Conservation (phyloP, 2,329 filamentous ascomycete species). For the Helotiales sp. region DNA sequence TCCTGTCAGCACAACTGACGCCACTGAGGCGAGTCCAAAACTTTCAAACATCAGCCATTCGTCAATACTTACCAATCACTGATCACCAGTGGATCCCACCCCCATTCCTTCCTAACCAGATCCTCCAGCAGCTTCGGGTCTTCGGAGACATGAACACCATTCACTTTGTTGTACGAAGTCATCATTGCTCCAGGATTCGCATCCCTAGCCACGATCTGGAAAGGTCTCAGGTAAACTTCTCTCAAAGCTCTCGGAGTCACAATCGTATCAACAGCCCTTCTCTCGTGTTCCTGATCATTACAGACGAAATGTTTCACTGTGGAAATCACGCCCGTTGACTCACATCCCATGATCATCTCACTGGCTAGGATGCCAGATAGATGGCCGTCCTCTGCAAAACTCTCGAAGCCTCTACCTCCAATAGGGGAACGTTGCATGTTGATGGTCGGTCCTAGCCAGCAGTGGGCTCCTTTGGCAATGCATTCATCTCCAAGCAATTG, state of each 20-base stretch:
- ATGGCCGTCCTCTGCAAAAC: constrained; percentile 62
- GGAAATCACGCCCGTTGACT: constrained; percentile 60
- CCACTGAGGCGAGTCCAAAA: background rate
- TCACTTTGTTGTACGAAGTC: constrained; percentile 65
- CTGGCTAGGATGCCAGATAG: constrained; percentile 60
- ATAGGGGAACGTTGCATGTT: constrained; percentile 66
- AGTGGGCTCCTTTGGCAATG: constrained; percentile 56
- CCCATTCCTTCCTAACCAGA: constrained; percentile 61
- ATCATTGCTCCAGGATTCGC: constrained; percentile 59
- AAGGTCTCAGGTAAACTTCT: constrained; percentile 63
- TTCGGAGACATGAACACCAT: constrained; percentile 61
- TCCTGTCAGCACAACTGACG: constrained; percentile 36
- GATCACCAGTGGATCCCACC: constrained; percentile 61
- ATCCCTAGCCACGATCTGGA: constrained; percentile 60
- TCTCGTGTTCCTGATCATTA: constrained; percentile 65
- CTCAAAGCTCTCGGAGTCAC: constrained; percentile 61
- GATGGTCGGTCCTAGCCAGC: constrained; percentile 61
- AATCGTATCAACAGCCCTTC: constrained; percentile 60
- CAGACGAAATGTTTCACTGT: constrained; percentile 66
- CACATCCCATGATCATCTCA: constrained; percentile 59
- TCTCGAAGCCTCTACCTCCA: constrained; percentile 64
- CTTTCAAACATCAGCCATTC: constrained; percentile 2
- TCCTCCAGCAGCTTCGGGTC: constrained; percentile 55
- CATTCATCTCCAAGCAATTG: constrained; percentile 57
- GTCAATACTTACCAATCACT: constrained; percentile 57